Percentiles rank a stretch among this genome's conserved stretches.
These are phyloP conservation scores for Senna siamea DNA, from an alignment of 306 rosid genomes.

Conservation along the genomic window DNA sequence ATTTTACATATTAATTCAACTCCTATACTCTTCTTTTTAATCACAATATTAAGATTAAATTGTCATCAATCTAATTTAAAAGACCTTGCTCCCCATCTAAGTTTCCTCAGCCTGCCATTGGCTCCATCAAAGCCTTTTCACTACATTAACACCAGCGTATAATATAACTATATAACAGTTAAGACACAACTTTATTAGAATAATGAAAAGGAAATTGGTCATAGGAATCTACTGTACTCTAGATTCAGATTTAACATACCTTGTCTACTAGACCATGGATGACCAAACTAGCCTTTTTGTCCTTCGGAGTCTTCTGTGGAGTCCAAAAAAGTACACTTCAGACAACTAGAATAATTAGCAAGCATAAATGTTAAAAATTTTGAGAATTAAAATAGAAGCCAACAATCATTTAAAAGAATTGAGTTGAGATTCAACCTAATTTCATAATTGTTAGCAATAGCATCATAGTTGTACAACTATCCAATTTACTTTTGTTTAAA, in stretches of 20 bases:
- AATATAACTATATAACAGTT: background rate
- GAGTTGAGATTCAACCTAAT: conserved; percentile 16
- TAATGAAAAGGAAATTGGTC: background rate
- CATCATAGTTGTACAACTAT: conserved; percentile 23
- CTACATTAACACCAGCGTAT: background rate
- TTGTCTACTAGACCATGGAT: conserved; percentile 88
- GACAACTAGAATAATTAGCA: conserved; percentile 29
- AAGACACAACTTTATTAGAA: background rate
- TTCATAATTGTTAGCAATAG: conserved; percentile 8
- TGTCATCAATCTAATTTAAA: background rate
- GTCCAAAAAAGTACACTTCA: conserved; percentile 43
- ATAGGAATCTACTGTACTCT: conserved; percentile 14
- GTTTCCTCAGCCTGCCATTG: conserved; percentile 9
- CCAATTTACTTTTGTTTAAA: conserved; percentile 13
- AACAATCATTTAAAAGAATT: conserved; percentile 21
- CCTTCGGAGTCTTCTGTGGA: conserved; percentile 94
- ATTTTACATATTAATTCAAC: background rate
- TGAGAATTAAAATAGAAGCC: conserved; percentile 24
- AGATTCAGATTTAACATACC: conserved; percentile 57
- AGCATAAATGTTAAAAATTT: conserved; percentile 16
- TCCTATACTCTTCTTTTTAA: no score
- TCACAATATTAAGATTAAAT: background rate
- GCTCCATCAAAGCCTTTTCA: background rate
- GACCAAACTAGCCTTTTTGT: conserved; percentile 89
- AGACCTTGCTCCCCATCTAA: background rate